Evolutionary conservation across 805 yeast species (phyloP).

Genomic region (Teunomyces atbi): DNA sequence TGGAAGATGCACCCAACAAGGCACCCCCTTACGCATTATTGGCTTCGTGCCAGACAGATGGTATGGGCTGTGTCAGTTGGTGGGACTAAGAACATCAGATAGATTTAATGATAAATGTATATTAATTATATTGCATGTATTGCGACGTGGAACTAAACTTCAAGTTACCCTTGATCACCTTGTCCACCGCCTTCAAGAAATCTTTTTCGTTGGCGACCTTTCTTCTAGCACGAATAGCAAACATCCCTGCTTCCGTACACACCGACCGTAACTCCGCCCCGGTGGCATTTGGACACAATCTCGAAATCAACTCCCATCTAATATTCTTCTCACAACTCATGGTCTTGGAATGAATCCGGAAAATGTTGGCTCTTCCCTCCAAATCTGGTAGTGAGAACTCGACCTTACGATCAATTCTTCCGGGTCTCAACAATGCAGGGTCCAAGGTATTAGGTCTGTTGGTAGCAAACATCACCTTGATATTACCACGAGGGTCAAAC

Average conservation of each 20-base stretch:
- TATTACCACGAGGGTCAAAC: constrained; percentile 97
- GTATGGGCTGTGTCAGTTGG: constrained; percentile 96
- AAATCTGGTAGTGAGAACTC: constrained; percentile 95
- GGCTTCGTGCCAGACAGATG: constrained; percentile 93
- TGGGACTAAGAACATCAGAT: constrained; percentile 55
- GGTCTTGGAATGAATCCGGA: constrained; percentile 94
- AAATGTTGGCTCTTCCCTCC: constrained; percentile 97
- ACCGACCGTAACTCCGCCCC: constrained; percentile 99
- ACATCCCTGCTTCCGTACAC: constrained; percentile 99
- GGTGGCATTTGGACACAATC: constrained; percentile 96
- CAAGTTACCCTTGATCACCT: constrained; percentile 97
- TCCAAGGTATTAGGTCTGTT: constrained; percentile 97
- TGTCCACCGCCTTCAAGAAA: constrained; percentile 95
- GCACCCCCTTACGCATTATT: constrained; percentile 80
- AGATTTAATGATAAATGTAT: constrained; percentile 1
- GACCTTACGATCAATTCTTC: constrained; percentile 97
- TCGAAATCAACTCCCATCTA: constrained; percentile 96
- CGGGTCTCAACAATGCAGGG: constrained; percentile 97
- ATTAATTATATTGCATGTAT: constrained; percentile 90
- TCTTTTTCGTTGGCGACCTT: constrained; percentile 98
- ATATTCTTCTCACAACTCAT: constrained; percentile 98
- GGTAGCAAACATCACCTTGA: constrained; percentile 99
- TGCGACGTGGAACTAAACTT: constrained; percentile 96
- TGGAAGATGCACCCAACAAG: constrained; percentile 37
- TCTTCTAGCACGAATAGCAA: constrained; percentile 97